Base-by-base conservation (phyloP, 345 rosid species). In the Euphorbia tirucalli region DNA sequence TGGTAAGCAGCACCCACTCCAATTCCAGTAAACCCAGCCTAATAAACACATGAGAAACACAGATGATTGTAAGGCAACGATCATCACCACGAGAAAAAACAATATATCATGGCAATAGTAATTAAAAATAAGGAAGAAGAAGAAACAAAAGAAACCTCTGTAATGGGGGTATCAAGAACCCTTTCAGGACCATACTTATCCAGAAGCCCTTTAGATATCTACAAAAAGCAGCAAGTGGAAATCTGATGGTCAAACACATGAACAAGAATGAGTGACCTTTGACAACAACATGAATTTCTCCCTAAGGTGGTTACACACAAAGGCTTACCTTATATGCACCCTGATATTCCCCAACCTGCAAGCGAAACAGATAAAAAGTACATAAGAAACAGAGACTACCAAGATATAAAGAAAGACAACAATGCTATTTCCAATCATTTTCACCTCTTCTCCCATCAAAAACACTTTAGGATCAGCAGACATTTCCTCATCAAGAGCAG, bases 11-110 rank as follows among this genome's bases (percentile, higher is more conserved):
- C 96, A 61, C 97, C 98, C 61, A 94, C 97, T 80, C 91, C 98
- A 69, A 94, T 89, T 72, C 97, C 98, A 65, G 97, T 83, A 84
- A 94, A 94, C 28, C 98, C 98, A 83, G 98, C 98, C 97, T 92
- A 82, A 50, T 50, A 81, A 72, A 64, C 57, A 72, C n/a, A 60
- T n/a, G 71, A 62, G 49, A 77, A 71, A 62, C 11, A 52, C 48
- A 79, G 44, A 52, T 21, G 41, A 24, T 57, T 18, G 41, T 61
- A 46, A 54, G 75, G 30, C 41, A 25, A 74, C 28, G 69, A 32
- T 4, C 24, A 35, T 58, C 37, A 27, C 21, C 32, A 59, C 27
- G 11, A 44, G 15, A 11, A 39, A 57, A n/a, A 59, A 48, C 28
- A 69, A 69, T 41, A 46, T 16, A 64, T 11, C 59, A 58, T 13